Evolutionary conservation across 2,329 filamentous ascomycete species (phyloP).

Genomic region (Aspergillus tamarii): DNA sequence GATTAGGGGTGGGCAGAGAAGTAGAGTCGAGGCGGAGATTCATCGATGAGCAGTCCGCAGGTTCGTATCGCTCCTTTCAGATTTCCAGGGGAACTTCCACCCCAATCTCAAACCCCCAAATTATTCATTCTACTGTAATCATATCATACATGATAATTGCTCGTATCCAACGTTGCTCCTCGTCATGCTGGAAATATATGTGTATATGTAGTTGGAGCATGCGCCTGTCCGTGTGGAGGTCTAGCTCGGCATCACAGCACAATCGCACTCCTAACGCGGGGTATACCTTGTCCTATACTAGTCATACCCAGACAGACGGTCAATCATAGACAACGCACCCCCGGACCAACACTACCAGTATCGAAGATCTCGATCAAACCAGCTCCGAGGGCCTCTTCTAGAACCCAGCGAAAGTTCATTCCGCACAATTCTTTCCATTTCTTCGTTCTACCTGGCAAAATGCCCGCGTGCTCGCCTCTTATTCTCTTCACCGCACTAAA

Average conservation of each 20-base stretch:
- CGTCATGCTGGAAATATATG: background rate
- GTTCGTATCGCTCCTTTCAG: background rate
- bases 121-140: background rate
- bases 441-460: conserved; percentile 61
- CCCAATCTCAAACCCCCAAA: background rate
- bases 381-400: conserved; percentile 64
- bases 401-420: conserved; percentile 61
- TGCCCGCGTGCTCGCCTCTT: conserved; percentile 59
- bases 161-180: background rate
- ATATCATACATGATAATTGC: background rate
- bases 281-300: background rate
- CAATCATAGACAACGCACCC: conserved; percentile 47
- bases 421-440: conserved; percentile 66
- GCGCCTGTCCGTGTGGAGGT: background rate
- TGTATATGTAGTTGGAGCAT: background rate
- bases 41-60: background rate
- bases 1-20: background rate
- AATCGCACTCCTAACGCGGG: background rate
- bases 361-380: conserved; percentile 66
- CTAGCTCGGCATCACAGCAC: background rate
- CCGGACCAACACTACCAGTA: conserved; percentile 64
- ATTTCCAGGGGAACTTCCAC: too few species aligned
- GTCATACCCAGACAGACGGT: background rate
- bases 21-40: background rate
- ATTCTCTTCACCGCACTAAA: conserved; percentile 55